Evolutionary conservation across 805 yeast genomes (phyloP), one percentile per base, ranked within the genome.

Genomic region (Ogataea populi-albae): DNA sequence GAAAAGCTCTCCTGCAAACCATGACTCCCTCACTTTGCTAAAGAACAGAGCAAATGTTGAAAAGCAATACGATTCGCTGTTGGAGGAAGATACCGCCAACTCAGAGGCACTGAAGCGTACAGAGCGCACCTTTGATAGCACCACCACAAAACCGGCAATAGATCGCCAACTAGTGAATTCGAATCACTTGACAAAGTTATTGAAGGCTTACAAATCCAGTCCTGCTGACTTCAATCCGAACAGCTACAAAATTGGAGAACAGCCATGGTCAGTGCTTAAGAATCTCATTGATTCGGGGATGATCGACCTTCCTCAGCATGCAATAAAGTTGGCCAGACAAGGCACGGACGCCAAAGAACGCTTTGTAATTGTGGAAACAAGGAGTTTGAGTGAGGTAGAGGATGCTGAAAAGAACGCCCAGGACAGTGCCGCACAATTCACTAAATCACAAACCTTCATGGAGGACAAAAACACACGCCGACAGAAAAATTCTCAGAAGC

Each of bases 251-350:
- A 25, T 54, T 9, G 50, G 35, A 23, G 29, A 32, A 3, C 26
- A 40, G 12, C 45, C 52, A 28, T 38, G 50, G 33, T 16, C 15
- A 4, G 30, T 35, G 4, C 35, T 54, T 8, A 35, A 45, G 24
- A 32, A 32, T 5, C 20, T 54, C 12, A 36, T 55, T n/a, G 50
- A 49, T 19, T 29, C 40, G 2, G 50, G 50, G 6, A 26, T 38
- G 10, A 24, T 57, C 6, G 31, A 34, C 11, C 30, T 55, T 31
- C 62, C 62, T 10, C 43, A 50, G 6, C 45, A 46, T 30, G 47
- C 46, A 19, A 50, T 56, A 25, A 38, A 27, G 43, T 50, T 31
- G 23, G 41, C 20, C 6, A 31, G 29, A 16, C 25, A 28, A 11
- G 32, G 30, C 10, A 9, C 24, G 4, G 37, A 26, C 16, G 3